Percentiles rank a stretch among this genome's conserved stretches.
These are phyloP conservation scores for Tetradesmus lagerheimii DNA, from an alignment of 139 green algal species.

Conservation along the genomic window DNA sequence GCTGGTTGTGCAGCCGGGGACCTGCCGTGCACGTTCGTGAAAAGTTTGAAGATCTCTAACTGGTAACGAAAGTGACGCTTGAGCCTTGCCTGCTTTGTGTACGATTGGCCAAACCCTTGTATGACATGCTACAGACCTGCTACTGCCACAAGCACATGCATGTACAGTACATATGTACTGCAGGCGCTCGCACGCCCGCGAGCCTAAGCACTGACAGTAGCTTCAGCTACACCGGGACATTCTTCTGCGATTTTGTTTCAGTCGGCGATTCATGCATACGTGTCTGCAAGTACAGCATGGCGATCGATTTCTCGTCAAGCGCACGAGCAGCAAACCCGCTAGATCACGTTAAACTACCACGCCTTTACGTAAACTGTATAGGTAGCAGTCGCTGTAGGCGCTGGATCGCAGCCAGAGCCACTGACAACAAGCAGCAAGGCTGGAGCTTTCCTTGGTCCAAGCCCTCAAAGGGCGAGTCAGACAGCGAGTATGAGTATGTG, in stretches of 20 bases:
- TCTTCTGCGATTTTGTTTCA: not conserved
- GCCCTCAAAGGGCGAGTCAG: conserved; percentile 19
- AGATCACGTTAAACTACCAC: not conserved
- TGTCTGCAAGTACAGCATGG: not conserved
- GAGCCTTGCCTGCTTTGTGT: not conserved
- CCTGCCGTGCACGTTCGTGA: too few relatives aligned
- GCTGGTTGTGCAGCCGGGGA: too few relatives aligned
- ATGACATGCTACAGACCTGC: not conserved
- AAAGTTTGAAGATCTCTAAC: too few relatives aligned
- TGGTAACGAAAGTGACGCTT: too few relatives aligned
- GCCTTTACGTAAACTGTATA: not conserved
- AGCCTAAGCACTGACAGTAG: not conserved
- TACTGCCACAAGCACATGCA: too few relatives aligned
- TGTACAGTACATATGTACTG: not conserved
- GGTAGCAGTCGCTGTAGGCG: not conserved
- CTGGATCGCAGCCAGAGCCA: not conserved
- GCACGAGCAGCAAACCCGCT: not conserved
- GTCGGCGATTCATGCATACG: not conserved
- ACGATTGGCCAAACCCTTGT: not conserved
- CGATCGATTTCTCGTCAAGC: not conserved
- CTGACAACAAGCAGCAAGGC: not conserved
- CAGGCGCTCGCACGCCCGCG: too few relatives aligned
- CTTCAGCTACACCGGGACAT: too few relatives aligned
- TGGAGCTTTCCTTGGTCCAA: conserved; percentile 31
- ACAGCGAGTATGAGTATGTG: conserved; percentile 54